Evolutionary conservation across 2,329 filamentous ascomycete species (phyloP), one percentile per base, ranked within the genome.

Genomic region (Stachybotrys elegans): DNA sequence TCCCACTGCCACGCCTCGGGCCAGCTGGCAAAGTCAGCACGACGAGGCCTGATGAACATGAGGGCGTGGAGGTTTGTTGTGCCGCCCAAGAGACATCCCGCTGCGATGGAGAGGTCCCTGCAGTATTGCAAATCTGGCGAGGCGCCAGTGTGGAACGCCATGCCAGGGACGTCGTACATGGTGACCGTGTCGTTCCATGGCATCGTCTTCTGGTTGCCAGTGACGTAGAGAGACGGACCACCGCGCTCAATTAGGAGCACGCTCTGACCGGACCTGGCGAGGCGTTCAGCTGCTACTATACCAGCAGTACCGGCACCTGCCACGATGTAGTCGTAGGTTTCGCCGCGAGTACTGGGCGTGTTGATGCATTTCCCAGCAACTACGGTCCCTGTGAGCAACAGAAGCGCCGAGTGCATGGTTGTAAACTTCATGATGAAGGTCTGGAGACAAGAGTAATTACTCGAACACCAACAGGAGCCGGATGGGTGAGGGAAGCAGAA

Each of bases 1-100:
- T 53, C 48, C 88, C 83, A 21, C 63, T 56, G 80, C 85, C 85
- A 89, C 20, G 83, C 84, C 4, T 64, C 54, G 0, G 85, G 85
- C 66, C 86, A 89, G 57, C 76, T 71, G 57, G 76, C 71, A 57
- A 88, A 81, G 71, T 84, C 88, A 57, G 88, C 84, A 12, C 68
- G 59, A 4, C 75, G 70, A 43, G 82, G 77, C 1, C 83, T 74
- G 67, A 79, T 79, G 77, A 78, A 84, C 79, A 81, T 85, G 17
- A 86, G 67, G 17, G 79, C 82, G 41, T 83, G 78, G 51, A 86
- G 83, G 55, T 85, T 70, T 25, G 79, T 79, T 23, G 78, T 75
- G 12, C 81, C 79, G 45, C 84, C 83, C 34, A 87, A 73, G 40
- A 86, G 70, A 50, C 84, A 87, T 11, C 81, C 84, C 4, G 81